Conservation (phyloP, 2,329 filamentous ascomycete species). For the Didymella lethalis region DNA sequence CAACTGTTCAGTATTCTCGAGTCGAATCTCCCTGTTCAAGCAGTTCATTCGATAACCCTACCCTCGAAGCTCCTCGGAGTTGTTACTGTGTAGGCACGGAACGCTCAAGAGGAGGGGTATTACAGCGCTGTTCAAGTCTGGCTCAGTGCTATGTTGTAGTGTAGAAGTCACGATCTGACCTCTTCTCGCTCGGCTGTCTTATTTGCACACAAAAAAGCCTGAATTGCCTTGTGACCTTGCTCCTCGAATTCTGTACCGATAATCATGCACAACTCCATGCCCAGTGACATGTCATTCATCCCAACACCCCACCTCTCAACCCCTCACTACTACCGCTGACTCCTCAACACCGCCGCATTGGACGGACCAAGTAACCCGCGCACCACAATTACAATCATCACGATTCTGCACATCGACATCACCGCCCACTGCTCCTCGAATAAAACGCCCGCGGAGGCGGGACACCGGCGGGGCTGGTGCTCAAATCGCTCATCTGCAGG, state of each 20-base stretch:
- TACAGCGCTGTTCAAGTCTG: background rate
- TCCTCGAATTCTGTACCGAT: background rate
- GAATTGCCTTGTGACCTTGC: background rate
- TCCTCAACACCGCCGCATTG: background rate
- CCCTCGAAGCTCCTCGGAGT: background rate
- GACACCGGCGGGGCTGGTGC: conserved; percentile 5
- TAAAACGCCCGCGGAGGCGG: conserved; percentile 1
- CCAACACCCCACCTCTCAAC: background rate
- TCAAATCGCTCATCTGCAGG: conserved; percentile 20
- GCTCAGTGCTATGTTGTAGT: background rate
- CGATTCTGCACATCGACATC: conserved; percentile 4
- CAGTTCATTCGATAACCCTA: background rate
- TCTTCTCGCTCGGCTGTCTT: too few relatives aligned
- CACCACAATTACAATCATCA: background rate
- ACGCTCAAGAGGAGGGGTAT: background rate
- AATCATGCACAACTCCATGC: background rate
- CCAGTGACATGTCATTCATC: background rate
- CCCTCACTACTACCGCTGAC: conserved; percentile 1
- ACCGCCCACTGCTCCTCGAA: conserved; percentile 14
- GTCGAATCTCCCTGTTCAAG: background rate
- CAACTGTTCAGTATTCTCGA: background rate
- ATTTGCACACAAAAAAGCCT: background rate
- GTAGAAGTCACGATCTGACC: background rate
- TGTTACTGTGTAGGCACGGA: background rate
- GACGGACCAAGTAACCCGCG: background rate